Percentiles rank a stretch among this genome's conserved stretches.
Conservation (phyloP, 1,139 yeast genomes). For the Scheffersomyces illinoinensis region DNA sequence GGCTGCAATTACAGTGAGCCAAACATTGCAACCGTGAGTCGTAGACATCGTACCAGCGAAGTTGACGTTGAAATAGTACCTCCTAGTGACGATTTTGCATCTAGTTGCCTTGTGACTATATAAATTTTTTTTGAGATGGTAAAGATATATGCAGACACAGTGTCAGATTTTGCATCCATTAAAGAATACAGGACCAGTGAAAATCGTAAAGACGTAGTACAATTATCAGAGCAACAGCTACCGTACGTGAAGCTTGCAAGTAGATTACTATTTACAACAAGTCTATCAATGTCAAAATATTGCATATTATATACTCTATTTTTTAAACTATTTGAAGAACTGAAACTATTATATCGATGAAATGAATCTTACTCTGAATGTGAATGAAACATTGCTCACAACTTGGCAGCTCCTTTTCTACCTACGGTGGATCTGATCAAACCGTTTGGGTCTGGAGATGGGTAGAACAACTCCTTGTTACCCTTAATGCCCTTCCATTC, state of each 20-base stretch:
- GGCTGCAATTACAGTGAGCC: slow-evolving; percentile 35
- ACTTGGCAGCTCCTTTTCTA: slow-evolving; percentile 49
- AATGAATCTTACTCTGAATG: background rate
- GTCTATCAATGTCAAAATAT: background rate
- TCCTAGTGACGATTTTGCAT: background rate
- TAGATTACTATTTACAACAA: too few relatives aligned
- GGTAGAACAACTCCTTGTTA: slow-evolving; percentile 83
- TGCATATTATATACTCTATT: background rate
- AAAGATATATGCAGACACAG: background rate
- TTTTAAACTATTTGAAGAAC: background rate
- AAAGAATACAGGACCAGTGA: background rate
- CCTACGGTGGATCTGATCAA: slow-evolving; percentile 84
- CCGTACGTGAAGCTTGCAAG: too few relatives aligned
- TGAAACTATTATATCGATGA: background rate
- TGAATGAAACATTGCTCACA: slow-evolving; percentile 23
- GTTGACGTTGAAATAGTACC: background rate
- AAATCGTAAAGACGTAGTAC: background rate
- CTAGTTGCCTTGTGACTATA: background rate
- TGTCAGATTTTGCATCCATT: background rate
- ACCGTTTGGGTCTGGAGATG: slow-evolving; percentile 91
- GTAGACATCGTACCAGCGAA: background rate
- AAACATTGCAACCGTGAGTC: slow-evolving; percentile 7
- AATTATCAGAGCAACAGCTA: background rate
- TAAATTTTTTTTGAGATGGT: background rate
- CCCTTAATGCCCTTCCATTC: slow-evolving; percentile 82